Conservation (phyloP, 78 protist genomes). For the Emiliania huxleyi region DNA sequence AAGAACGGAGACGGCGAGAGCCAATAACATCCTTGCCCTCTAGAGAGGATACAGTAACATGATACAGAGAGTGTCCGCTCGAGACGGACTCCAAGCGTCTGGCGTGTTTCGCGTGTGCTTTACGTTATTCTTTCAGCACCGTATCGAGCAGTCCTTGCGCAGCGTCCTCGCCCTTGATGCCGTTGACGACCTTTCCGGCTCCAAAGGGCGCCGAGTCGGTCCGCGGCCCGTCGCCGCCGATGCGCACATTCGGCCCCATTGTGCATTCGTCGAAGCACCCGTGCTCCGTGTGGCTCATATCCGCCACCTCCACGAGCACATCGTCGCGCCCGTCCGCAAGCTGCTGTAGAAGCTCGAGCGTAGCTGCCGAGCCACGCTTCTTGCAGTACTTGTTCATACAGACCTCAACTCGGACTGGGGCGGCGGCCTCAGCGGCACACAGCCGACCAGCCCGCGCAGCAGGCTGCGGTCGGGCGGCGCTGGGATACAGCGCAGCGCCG, state of each 20-base stretch:
- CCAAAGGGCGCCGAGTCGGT: too few species aligned
- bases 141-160: background rate
- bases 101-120: too few species aligned
- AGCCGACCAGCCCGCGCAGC: too few species aligned
- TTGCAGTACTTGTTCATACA: background rate
- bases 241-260: slow-evolving; percentile 21
- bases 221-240: background rate
- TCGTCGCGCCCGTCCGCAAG: background rate
- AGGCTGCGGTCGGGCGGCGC: too few species aligned
- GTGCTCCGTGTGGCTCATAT: background rate
- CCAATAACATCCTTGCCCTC: too few species aligned
- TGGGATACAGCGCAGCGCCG: too few species aligned
- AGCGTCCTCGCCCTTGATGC: background rate
- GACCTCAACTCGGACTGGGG: background rate
- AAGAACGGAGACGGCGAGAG: too few species aligned
- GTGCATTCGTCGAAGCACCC: slow-evolving; percentile 35
- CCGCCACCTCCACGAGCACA: background rate
- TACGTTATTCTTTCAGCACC: too few species aligned
- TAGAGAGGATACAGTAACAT: too few species aligned
- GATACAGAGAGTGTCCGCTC: too few species aligned
- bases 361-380: background rate
- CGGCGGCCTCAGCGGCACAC: background rate
- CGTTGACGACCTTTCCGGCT: background rate
- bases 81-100: too few species aligned
- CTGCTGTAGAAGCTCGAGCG: background rate